Percentiles rank a stretch among this genome's conserved stretches.
These are phyloP conservation scores for Cladorrhinum samala DNA, from an alignment of 495 filamentous ascomycete species.

Conservation along the genomic window DNA sequence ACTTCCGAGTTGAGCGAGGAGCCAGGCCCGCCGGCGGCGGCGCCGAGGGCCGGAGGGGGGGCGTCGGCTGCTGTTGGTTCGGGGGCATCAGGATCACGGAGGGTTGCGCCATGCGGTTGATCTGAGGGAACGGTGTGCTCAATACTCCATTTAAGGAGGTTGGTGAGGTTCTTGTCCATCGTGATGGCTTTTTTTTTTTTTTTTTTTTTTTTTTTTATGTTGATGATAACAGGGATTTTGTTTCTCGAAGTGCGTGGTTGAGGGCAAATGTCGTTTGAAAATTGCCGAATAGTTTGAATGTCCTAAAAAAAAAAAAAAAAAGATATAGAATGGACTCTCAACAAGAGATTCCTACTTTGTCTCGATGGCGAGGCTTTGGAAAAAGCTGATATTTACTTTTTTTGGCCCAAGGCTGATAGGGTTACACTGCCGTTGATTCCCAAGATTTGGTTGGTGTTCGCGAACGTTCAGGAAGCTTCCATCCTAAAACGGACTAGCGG, in stretches of 20 bases:
- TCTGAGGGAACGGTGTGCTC: constrained; percentile 52
- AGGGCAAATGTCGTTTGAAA: background rate
- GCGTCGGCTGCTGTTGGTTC: constrained; percentile 40
- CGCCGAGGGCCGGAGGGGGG: constrained; percentile 20
- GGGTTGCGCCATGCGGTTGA: constrained; percentile 33
- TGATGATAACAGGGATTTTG: background rate
- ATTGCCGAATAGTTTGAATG: background rate
- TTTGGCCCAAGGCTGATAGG: background rate
- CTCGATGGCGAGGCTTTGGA: no score
- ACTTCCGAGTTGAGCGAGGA: constrained; percentile 54
- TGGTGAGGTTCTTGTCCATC: constrained; percentile 46
- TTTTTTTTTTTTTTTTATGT: background rate
- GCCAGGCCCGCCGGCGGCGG: constrained; percentile 20
- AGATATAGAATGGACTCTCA: background rate
- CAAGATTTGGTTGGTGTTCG: constrained; percentile 13
- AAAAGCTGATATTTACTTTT: background rate
- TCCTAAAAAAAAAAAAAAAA: background rate
- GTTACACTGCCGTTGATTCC: constrained; percentile 2
- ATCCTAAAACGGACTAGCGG: constrained; percentile 20
- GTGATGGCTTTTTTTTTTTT: constrained; percentile 10
- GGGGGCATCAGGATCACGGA: constrained; percentile 10
- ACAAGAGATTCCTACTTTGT: no score
- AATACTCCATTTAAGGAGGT: constrained; percentile 91
- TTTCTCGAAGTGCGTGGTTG: no score
- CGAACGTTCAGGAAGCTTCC: constrained; percentile 31